phyloP scores from a whole-genome alignment of 331 rosid genomes.

The Cucumis variabilis region DNA sequence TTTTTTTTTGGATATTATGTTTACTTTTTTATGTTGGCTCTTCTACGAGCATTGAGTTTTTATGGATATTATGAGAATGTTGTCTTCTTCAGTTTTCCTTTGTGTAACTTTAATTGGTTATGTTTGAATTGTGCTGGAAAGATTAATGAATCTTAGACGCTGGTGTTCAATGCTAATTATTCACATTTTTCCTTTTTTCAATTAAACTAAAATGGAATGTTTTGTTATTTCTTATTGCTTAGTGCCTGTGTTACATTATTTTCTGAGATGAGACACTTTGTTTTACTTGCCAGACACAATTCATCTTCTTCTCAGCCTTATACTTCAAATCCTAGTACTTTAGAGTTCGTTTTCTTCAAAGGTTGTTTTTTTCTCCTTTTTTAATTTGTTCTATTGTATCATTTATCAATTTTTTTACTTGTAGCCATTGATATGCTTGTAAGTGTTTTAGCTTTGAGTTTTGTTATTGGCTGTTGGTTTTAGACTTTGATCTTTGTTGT shows the following conservation, averaged over 20 bases:
- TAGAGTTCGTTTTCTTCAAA: slow-evolving; percentile 50
- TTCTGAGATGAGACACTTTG: no score
- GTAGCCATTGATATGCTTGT: neutral
- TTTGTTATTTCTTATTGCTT: neutral
- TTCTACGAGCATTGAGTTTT: neutral
- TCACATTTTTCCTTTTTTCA: neutral
- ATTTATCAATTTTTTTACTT: neutral
- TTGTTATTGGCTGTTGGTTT: neutral
- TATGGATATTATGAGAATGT: slow-evolving; percentile 11
- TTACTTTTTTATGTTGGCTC: neutral
- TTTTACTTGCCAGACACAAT: no score
- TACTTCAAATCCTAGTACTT: slow-evolving; percentile 39
- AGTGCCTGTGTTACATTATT: no score
- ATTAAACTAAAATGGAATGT: neutral
- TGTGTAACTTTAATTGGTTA: neutral
- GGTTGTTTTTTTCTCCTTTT: slow-evolving; percentile 46
- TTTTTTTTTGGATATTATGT: neutral
- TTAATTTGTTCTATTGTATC: neutral
- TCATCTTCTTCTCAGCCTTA: slow-evolving; percentile 49
- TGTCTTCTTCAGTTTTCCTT: neutral
- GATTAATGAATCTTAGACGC: neutral
- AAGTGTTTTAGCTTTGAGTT: neutral
- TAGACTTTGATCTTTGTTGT: slow-evolving; percentile 43
- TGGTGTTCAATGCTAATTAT: neutral
- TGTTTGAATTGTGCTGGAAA: neutral